Evolutionary conservation across 345 rosid species (phyloP).

Genomic region (Cochlearia excelsa): DNA sequence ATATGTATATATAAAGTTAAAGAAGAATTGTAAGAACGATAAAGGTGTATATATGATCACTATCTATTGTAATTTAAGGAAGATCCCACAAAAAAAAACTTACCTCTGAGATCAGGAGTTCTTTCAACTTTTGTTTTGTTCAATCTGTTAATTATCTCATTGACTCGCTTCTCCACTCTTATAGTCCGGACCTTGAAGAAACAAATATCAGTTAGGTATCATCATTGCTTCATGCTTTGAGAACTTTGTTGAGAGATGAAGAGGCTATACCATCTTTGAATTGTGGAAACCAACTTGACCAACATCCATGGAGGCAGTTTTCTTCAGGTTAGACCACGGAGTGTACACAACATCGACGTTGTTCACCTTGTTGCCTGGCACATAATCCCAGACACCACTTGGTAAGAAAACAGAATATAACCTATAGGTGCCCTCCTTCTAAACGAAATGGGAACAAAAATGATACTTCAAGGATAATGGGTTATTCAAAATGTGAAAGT

Average conservation of each 20-base stretch:
- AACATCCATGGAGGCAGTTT: conserved; percentile 96
- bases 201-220: conserved; percentile 22
- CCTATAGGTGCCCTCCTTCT: conserved; percentile 36
- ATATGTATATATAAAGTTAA: neutral
- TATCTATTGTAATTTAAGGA: neutral
- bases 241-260: conserved; percentile 11
- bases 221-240: conserved; percentile 4
- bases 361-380: conserved; percentile 91
- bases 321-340: conserved; percentile 93
- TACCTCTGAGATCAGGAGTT: conserved; percentile 91
- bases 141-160: conserved; percentile 89
- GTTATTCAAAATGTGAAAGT: conserved; percentile 13
- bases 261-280: conserved; percentile 66
- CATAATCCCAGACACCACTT: conserved; percentile 31
- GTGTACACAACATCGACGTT: conserved; percentile 94
- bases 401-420: conserved; percentile 33
- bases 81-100: conserved; percentile 6
- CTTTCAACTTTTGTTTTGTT: conserved; percentile 92
- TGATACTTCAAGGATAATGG: conserved; percentile 24
- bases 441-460: conserved; percentile 23
- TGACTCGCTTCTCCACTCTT: conserved; percentile 87
- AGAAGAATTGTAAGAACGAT: neutral
- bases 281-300: conserved; percentile 98
- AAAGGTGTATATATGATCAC: neutral
- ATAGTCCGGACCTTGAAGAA: conserved; percentile 70